Conservation (phyloP, 805 yeast species). For the Lachancea waltii region DNA sequence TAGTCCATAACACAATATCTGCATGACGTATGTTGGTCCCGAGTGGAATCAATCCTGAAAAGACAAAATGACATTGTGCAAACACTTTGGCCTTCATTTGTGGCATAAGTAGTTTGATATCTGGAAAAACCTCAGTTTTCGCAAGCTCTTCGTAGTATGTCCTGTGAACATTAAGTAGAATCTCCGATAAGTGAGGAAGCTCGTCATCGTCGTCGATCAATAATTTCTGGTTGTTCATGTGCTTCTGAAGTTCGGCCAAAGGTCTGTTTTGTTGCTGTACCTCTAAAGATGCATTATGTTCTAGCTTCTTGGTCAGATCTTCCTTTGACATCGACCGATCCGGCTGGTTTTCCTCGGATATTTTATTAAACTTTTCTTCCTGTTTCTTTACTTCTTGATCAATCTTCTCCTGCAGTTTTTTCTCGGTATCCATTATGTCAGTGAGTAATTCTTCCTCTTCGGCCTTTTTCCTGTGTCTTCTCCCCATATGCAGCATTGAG, state of each 20-base stretch:
- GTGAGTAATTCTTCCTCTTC: conserved; percentile 31
- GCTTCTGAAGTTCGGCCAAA: conserved; percentile 72
- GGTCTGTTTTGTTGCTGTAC: conserved; percentile 81
- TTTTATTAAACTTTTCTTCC: conserved; percentile 31
- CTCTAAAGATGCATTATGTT: conserved; percentile 64
- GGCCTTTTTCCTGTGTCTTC: conserved; percentile 28
- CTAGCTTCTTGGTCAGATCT: conserved; percentile 50
- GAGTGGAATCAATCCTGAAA: conserved; percentile 88
- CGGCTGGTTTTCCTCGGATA: conserved; percentile 24
- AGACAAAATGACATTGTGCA: conserved; percentile 59
- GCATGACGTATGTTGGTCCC: conserved; percentile 66
- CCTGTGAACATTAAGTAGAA: conserved; percentile 56
- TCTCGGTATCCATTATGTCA: conserved; percentile 31
- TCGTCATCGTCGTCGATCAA: conserved; percentile 79
- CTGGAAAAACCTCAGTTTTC: conserved; percentile 44
- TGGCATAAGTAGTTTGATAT: conserved; percentile 66
- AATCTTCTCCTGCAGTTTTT: conserved; percentile 26
- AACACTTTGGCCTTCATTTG: conserved; percentile 64
- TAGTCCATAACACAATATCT: conserved; percentile 88
- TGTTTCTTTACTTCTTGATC: conserved; percentile 32
- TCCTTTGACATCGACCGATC: conserved; percentile 28
- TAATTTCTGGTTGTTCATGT: conserved; percentile 48
- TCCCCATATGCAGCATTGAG: conserved; percentile 42
- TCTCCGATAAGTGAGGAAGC: conserved; percentile 53
- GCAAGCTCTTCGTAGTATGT: conserved; percentile 54